phyloP scores from a whole-genome alignment of 2,329 filamentous ascomycete genomes.

The Xylariaceae sp. region DNA sequence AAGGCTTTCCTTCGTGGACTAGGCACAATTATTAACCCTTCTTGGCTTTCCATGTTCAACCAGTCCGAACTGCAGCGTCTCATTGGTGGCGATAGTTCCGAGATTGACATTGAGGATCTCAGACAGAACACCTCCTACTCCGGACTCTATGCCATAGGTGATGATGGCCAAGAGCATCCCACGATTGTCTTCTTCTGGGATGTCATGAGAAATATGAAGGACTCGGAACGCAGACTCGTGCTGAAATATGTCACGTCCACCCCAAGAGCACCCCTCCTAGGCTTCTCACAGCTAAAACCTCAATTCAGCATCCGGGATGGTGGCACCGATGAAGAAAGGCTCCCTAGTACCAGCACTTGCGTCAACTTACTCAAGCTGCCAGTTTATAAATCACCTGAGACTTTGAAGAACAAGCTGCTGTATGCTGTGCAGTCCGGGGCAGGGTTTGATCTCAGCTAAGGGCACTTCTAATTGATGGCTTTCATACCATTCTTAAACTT shows the following conservation, averaged over 20 bases:
- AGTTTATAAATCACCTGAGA: constrained; percentile 71
- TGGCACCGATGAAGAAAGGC: constrained; percentile 73
- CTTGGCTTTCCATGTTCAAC: constrained; percentile 99
- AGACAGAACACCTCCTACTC: constrained; percentile 85
- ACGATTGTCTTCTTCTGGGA: constrained; percentile 90
- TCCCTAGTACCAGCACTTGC: constrained; percentile 95
- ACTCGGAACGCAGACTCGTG: constrained; percentile 81
- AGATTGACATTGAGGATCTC: constrained; percentile 87
- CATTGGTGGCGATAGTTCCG: constrained; percentile 83
- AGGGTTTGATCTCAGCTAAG: constrained; percentile 82
- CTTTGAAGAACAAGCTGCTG: constrained; percentile 79
- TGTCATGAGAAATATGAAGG: constrained; percentile 78
- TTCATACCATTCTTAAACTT: background rate
- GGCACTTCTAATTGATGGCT: background rate
- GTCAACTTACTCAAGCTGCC: constrained; percentile 95
- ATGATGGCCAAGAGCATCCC: constrained; percentile 84
- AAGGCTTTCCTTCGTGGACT: constrained; percentile 87
- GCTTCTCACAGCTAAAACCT: constrained; percentile 85
- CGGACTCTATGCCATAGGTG: constrained; percentile 87
- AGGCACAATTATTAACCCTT: constrained; percentile 84
- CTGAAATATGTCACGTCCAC: constrained; percentile 97
- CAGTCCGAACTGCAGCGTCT: constrained; percentile 92
- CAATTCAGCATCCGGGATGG: constrained; percentile 89
- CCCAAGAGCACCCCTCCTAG: constrained; percentile 85
- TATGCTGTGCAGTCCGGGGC: constrained; percentile 91